Conservation (phyloP, 768 basidiomycete species). For the Calocybe indica region DNA sequence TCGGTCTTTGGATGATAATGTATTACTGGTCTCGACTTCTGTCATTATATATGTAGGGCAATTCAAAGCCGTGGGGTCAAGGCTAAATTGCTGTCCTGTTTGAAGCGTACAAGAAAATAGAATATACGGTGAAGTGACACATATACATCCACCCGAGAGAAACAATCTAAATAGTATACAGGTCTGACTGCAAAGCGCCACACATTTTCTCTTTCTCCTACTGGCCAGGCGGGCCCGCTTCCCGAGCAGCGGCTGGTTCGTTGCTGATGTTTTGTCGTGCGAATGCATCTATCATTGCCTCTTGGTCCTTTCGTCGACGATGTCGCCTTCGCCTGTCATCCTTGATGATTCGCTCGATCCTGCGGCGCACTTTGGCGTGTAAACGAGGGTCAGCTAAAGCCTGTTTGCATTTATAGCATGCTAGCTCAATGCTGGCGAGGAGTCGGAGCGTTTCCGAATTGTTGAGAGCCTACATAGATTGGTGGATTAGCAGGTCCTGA, state of each 20-base stretch:
- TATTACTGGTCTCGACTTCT: too few species aligned
- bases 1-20: too few species aligned
- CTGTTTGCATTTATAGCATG: slow-evolving; percentile 73
- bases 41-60: too few species aligned
- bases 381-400: slow-evolving; percentile 61
- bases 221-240: slow-evolving; percentile 16
- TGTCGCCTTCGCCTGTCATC: slow-evolving; percentile 80
- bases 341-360: slow-evolving; percentile 77
- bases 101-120: too few species aligned
- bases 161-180: too few species aligned
- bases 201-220: slow-evolving; percentile 6
- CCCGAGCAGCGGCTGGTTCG: slow-evolving; percentile 17
- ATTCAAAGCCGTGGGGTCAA: too few species aligned
- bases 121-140: too few species aligned
- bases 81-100: too few species aligned
- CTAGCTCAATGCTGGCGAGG: slow-evolving; percentile 79
- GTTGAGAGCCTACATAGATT: slow-evolving; percentile 57
- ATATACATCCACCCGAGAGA: too few species aligned
- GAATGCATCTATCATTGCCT: slow-evolving; percentile 77
- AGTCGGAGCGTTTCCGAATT: slow-evolving; percentile 79
- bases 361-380: slow-evolving; percentile 59
- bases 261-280: slow-evolving; percentile 44
- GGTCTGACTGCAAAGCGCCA: too few species aligned
- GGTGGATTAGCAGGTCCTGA: slow-evolving; percentile 8
- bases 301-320: slow-evolving; percentile 78